These are phyloP conservation scores for Carex arenaria DNA, from an alignment of 202 grass and related monocot species.

Conservation along the genomic window DNA sequence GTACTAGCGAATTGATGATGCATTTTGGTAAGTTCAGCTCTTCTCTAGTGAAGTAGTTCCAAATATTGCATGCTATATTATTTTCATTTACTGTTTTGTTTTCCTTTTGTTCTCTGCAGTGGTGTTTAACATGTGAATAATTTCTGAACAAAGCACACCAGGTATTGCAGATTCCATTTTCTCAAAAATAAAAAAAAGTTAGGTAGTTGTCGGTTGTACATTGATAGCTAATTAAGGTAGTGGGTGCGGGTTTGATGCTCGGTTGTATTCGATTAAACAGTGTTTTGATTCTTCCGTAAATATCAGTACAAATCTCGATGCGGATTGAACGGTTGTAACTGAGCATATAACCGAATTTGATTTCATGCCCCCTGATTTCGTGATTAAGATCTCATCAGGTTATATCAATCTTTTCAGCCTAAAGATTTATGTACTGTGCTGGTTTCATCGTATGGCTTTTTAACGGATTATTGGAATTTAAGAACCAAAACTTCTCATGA, in stretches of 20 bases:
- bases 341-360: no score
- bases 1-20: slow-evolving; percentile 17
- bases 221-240: not conserved
- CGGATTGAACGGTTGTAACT: no score
- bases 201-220: not conserved
- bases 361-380: no score
- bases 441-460: not conserved
- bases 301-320: no score
- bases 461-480: not conserved
- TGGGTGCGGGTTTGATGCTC: no score
- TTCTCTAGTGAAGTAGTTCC: not conserved
- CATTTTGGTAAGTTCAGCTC: not conserved
- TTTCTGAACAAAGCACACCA: not conserved
- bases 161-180: not conserved
- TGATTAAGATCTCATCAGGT: not conserved
- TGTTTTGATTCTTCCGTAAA: no score
- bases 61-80: not conserved
- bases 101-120: not conserved
- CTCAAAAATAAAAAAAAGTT: not conserved
- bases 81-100: not conserved
- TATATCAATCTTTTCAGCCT: not conserved
- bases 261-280: no score
- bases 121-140: not conserved
- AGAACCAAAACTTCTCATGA: not conserved
- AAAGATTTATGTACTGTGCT: not conserved